These are phyloP conservation scores for Paramecium bursaria DNA, from an alignment of 73 alveolate species.

Conservation along the genomic window DNA sequence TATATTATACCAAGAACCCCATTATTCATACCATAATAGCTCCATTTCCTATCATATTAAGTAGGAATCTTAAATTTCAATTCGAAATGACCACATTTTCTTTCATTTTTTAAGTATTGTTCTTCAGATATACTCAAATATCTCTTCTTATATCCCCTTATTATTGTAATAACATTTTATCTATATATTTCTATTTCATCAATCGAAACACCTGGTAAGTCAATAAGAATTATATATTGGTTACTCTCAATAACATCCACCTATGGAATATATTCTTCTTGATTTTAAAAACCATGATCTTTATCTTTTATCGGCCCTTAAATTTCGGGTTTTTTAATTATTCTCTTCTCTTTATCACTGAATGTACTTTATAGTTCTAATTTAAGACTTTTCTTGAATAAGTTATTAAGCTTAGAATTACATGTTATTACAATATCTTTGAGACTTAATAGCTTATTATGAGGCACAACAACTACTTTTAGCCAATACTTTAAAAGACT, in stretches of 20 bases:
- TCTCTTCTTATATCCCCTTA: constrained; percentile 13
- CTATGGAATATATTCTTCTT: constrained; percentile 10
- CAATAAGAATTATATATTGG: constrained; percentile 23
- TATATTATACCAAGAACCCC: constrained; percentile 47
- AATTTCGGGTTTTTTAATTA: neutral
- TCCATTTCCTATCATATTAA: constrained; percentile 55
- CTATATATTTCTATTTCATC: constrained; percentile 46
- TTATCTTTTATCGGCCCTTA: too few relatives aligned
- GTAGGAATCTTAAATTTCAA: constrained; percentile 38
- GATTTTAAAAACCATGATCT: neutral
- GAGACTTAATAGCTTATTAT: constrained; percentile 7
- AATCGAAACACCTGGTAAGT: constrained; percentile 10
- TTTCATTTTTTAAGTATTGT: constrained; percentile 14
- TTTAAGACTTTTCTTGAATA: constrained; percentile 9
- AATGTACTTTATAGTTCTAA: neutral
- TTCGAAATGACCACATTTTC: constrained; percentile 30
- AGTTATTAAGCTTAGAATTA: constrained; percentile 2
- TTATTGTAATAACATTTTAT: constrained; percentile 39
- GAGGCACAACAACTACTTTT: constrained; percentile 43
- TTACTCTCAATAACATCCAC: constrained; percentile 20
- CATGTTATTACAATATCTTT: constrained; percentile 5
- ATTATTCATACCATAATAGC: constrained; percentile 39
- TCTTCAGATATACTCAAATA: neutral
- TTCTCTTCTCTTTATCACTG: constrained; percentile 25
- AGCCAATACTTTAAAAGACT: constrained; percentile 56